Conservation (phyloP, 495 filamentous ascomycete genomes). For the Polyplosphaeria fusca region DNA sequence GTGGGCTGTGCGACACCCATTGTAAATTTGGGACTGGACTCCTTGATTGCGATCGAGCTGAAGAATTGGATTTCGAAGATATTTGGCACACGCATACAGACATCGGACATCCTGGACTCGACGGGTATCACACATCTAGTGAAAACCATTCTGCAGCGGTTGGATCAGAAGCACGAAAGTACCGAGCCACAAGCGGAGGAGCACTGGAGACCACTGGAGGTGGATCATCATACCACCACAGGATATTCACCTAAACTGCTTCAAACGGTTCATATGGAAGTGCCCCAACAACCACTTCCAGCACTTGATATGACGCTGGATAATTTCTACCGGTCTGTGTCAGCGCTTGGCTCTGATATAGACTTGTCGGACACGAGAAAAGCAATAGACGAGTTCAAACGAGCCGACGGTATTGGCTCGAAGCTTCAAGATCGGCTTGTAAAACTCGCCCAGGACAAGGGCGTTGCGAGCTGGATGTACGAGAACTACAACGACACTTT, state of each 20-base stretch:
- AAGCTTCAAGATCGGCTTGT: background rate
- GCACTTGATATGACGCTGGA: background rate
- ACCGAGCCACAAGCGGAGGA: background rate
- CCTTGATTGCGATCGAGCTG: constrained; percentile 19
- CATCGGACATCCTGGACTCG: constrained; percentile 2
- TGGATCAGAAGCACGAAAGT: no score
- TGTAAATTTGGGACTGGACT: constrained; percentile 13
- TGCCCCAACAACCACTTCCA: background rate
- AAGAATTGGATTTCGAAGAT: constrained; percentile 17
- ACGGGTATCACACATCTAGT: background rate
- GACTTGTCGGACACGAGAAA: background rate
- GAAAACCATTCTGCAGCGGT: background rate
- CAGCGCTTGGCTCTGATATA: background rate
- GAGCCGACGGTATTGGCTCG: background rate
- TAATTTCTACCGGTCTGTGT: background rate
- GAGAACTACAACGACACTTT: background rate
- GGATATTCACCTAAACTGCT: background rate
- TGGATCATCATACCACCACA: background rate
- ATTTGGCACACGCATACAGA: background rate
- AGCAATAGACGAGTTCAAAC: background rate
- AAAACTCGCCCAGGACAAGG: background rate
- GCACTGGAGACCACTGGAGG: background rate
- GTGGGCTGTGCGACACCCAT: background rate
- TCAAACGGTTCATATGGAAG: no score
- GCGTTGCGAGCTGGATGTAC: background rate